Evolutionary conservation across 768 basidiomycete genomes (phyloP), one percentile per base, ranked within the genome.

Genomic region (Sporobolomyces roseus): DNA sequence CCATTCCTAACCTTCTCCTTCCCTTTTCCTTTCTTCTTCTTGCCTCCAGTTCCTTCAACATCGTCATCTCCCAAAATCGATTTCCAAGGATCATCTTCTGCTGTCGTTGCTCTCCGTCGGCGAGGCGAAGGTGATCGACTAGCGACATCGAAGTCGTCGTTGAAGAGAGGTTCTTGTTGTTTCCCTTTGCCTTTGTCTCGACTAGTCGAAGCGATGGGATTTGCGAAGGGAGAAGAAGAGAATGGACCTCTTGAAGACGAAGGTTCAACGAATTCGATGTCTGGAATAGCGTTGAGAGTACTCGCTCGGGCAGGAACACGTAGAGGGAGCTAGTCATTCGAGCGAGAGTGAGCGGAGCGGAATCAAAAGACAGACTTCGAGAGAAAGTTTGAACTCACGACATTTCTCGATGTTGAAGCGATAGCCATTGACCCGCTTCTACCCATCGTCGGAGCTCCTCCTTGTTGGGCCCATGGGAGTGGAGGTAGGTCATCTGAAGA

Each of bases 131-230:
- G n/a, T n/a, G n/a, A n/a, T n/a, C n/a, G n/a, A n/a, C 38, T 41
- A 41, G 38, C 9, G 38, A 17, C 17, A 41, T 41, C 38, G 38
- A 41, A 41, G 17, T 41, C 38, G 16, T 43, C 48, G 43, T 27
- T 23, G 55, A 52, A 21, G 17, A 17, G 33, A 21, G 32, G 29
- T 5, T 27, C 29, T 1, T 29, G 45, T n/a, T 52, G 54, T 36
- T 56, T 64, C 29, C 53, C 52, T n/a, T 63, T 63, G 3, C 52
- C 63, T 56, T 64, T 48, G 38, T 41, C 38, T n/a, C n/a, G n/a
- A 21, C 29, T 1, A 23, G 8, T 38, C 5, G 27, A 6, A 16
- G 41, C 35, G 49, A 59, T 17, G 1, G 53, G 38, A 17, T 32
- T 48, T 2, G 29, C 29, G 21, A n/a, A 33, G 4, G 65, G 50